Evolutionary conservation across 2,329 filamentous ascomycete genomes (phyloP).

Genomic region (Aspergillus texensis): DNA sequence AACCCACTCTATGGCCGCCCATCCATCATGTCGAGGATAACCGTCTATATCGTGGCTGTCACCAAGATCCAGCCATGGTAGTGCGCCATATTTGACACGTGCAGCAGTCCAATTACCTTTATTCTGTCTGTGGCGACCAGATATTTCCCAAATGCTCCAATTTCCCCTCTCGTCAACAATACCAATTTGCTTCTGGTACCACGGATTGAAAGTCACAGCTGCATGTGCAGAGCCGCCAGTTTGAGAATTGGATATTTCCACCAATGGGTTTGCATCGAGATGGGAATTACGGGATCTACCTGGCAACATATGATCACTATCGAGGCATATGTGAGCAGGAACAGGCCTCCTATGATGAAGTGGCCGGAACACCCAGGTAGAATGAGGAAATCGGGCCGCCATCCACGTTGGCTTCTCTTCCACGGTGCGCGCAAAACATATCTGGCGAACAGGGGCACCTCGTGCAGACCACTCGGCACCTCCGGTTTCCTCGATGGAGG

Average conservation of each 20-base stretch:
- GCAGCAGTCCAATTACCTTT: constrained; percentile 32
- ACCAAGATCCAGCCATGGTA: constrained; percentile 27
- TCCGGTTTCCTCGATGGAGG: constrained; percentile 46
- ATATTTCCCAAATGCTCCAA: constrained; percentile 57
- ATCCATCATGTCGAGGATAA: constrained; percentile 42
- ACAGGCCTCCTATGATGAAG: constrained; percentile 36
- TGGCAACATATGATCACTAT: constrained; percentile 15
- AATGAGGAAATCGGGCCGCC: constrained; percentile 52
- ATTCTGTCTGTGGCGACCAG: constrained; percentile 33
- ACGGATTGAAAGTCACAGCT: constrained; percentile 63
- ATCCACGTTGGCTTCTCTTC: constrained; percentile 49
- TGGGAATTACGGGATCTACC: constrained; percentile 36
- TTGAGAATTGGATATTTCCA: constrained; percentile 45
- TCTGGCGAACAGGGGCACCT: constrained; percentile 56
- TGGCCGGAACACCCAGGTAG: constrained; percentile 53
- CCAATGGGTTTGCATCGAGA: constrained; percentile 52
- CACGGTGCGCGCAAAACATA: constrained; percentile 53
- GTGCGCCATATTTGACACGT: constrained; percentile 33
- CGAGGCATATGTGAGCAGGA: constrained; percentile 22
- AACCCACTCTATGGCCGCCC: constrained; percentile 47
- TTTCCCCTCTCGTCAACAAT: constrained; percentile 56
- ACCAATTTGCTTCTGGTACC: constrained; percentile 59
- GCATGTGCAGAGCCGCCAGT: constrained; percentile 54
- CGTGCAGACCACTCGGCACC: constrained; percentile 52
- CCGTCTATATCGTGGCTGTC: constrained; percentile 16